Evolutionary conservation across 768 basidiomycete genomes (phyloP), one percentile per base, ranked within the genome.

Genomic region (Russula vinacea): DNA sequence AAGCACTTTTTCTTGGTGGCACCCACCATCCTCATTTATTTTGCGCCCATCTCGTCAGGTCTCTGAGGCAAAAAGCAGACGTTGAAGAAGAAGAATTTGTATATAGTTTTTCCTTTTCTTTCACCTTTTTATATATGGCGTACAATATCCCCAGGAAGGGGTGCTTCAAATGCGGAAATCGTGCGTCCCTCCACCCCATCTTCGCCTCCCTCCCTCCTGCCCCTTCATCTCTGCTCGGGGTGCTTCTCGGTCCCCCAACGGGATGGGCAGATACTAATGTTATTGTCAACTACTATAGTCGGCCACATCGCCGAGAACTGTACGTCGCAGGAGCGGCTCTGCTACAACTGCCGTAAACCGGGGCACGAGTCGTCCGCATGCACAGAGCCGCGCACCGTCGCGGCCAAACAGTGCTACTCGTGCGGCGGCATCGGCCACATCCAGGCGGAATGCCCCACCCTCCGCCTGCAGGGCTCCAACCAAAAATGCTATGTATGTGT

Each of bases 281-380:
- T 64, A 66, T 42, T 56, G 2, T 62, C 45, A 32, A 40, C 61
- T 14, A 60, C 70, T 14, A 60, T 69, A 94, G 93, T 94, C 73
- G 93, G 93, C 54, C 93, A 96, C 75, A 90, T 95, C 71, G 93
- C 93, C 71, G 92, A 93, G 80, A 90, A 88, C 71, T 96, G 93
- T 74, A 83, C 91, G 52, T 91, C 90, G 67, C 89, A 90, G 71
- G 85, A 90, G 74, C 85, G 92, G 70, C 83, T 96, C 64, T 96
- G 94, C 78, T 96, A 94, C 78, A 96, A 95, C 74, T 96, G 94
- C 75, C 87, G 91, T 68, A 90, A 94, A 74, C 89, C 92, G n/a
- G 94, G 94, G 45, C 94, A 95, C 70, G 93, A 95, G 76, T 92
- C 90, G 22, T 87, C 90, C 60, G 85, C 89, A 60, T 95, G 94